Evolutionary conservation across 108 stramenopile species (phyloP).

Genomic region (Mediolabrus comicus): DNA sequence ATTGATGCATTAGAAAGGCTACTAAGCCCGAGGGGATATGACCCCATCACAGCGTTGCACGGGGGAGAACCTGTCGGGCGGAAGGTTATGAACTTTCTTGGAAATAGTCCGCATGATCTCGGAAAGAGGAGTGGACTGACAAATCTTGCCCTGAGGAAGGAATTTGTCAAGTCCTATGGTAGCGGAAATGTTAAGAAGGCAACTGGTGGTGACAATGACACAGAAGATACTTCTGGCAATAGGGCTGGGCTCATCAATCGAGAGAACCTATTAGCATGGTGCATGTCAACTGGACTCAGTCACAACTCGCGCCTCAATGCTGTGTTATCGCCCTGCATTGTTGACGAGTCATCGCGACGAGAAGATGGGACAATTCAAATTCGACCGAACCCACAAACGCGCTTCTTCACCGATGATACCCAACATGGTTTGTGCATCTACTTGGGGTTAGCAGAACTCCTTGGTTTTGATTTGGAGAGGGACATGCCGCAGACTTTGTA

Average conservation of each 20-base stretch:
- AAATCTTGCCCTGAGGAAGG: slow-evolving; percentile 16
- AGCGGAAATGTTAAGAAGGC: background rate
- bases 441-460: slow-evolving; percentile 41
- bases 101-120: slow-evolving; percentile 45
- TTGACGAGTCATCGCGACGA: slow-evolving; percentile 25
- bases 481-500: slow-evolving; percentile 46
- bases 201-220: background rate
- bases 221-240: slow-evolving; percentile 9
- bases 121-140: slow-evolving; percentile 46
- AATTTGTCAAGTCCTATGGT: slow-evolving; percentile 24
- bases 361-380: slow-evolving; percentile 42
- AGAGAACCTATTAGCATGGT: slow-evolving; percentile 22
- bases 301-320: slow-evolving; percentile 48
- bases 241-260: slow-evolving; percentile 26
- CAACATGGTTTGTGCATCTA: slow-evolving; percentile 51
- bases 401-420: slow-evolving; percentile 49
- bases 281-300: slow-evolving; percentile 46
- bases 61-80: slow-evolving; percentile 50
- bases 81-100: slow-evolving; percentile 35
- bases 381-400: slow-evolving; percentile 33
- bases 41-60: slow-evolving; percentile 48
- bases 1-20: slow-evolving; percentile 45
- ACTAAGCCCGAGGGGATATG: slow-evolving; percentile 42
- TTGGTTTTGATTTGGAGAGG: slow-evolving; percentile 47
- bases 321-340: slow-evolving; percentile 46